Evolutionary conservation across 352 stramenopile species (phyloP), one percentile per base, ranked within the genome.

Genomic region (Globisporangium acanthophoron): DNA sequence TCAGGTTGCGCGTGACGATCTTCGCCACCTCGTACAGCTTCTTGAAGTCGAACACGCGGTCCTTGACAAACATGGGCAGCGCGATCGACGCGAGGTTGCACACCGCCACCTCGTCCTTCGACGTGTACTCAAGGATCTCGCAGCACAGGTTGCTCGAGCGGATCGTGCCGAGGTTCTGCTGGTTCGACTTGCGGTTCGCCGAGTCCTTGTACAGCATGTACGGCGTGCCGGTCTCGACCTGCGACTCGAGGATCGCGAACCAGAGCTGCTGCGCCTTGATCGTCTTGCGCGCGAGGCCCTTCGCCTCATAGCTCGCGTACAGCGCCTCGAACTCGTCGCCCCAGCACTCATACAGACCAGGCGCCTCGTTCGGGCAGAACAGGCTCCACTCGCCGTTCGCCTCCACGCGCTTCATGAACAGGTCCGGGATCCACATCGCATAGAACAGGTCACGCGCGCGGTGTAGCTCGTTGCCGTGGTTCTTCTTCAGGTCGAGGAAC

Each of bases 121-220:
- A 79, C 50, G 97, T 99, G 82, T 99, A 99, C 80, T 99, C 95
- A 60, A 99, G 90, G 70, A 99, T 98, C 71, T 99, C 97, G 24
- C 96, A 99, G 76, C 97, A 99, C 33, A 99, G 76, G 81, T 99
- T 99, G 56, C 89, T 98, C 52, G 92, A 99, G 55, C 98, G 97
- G 73, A 99, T 99, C 37, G 95, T 99, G 54, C 97, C 97, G n/a
- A 99, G 78, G 70, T 99, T 99, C 75, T 99, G 84, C 81, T 99
- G 97, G 81, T 99, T 99, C 24, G 90, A 98, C 72, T 99, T 99
- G 66, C 67, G 69, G 72, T 99, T 99, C 73, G 91, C 98, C 48
- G 94, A 80, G 80, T 99, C 97, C 81, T 99, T 99, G 87, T 97
- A 99, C 7, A 99, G 77, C 95, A 99, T 99, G 79, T 99, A 99